Base-by-base conservation (phyloP, 2,329 filamentous ascomycete genomes). In the Xylaria arbuscula region DNA sequence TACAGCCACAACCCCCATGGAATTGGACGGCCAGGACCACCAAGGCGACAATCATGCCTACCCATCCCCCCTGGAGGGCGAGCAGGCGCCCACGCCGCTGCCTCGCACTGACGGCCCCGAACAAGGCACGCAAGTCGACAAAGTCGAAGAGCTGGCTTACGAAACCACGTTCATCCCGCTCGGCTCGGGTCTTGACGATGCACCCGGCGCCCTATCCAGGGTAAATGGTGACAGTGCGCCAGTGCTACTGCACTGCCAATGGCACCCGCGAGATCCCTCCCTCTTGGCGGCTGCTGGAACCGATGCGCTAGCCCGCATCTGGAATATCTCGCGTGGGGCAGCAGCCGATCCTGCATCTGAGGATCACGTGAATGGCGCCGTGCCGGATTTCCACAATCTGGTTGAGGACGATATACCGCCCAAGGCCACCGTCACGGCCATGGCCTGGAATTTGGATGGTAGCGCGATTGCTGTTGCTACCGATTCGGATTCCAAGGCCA, bases 251-350 rank as follows among this genome's bases (percentile, higher is more conserved):
- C 88, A 90, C 80, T 90, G 88, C 85, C 87, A 89, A 84, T 91
- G 88, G 87, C 90, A 87, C 83, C 89, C 89, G 74, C 84, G 79
- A 80, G 85, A 90, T 83, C 86, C 88, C 79, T 87, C 85, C 68
- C 82, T 89, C 81, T 84, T 91, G 84, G 89, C 88, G 80, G 88
- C 88, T 84, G 88, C 87, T 82, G 89, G 89, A 76, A 90, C 88
- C 79, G 89, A 90, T 83, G 87, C 88, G 81, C 87, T 90, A 87
- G 89, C 88, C 83, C 88, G 88, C 72, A 84, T 90, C 81, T 90
- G 89, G 88, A 89, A 86, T 70, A 80, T 90, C 74, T 85, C 86
- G 78, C 86, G 85, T 84, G 83, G 82, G 77, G 80, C 83, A 74
- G 81, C 82, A 73, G 76, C 82, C 69, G 81, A 84, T 80, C 80